Conservation (phyloP, 805 yeast species). For the Nakazawaea peltata region DNA sequence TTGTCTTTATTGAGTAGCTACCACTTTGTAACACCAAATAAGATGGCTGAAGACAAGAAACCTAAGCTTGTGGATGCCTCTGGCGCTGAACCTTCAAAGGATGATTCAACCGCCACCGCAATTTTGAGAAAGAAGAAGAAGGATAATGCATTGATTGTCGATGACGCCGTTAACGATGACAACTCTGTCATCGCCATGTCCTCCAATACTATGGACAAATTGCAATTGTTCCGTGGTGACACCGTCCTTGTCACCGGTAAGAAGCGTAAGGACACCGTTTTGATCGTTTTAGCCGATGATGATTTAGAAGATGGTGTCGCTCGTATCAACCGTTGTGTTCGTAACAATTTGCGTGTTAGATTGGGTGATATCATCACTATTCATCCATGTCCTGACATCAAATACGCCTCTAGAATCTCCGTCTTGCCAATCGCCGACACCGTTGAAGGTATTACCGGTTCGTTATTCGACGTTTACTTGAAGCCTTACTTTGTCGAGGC, state of each 20-base stretch:
- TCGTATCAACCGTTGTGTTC: conserved; percentile 88
- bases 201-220: conserved; percentile 88
- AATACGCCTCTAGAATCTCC: conserved; percentile 90
- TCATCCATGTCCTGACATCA: conserved; percentile 96
- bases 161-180: conserved; percentile 95
- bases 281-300: conserved; percentile 93
- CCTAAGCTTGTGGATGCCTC: conserved; percentile 27
- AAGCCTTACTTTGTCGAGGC: conserved; percentile 99
- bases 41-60: too few relatives aligned
- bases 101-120: conserved; percentile 80
- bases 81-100: conserved; percentile 24
- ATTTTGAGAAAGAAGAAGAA: conserved; percentile 96
- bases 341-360: conserved; percentile 90
- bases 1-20: too few relatives aligned
- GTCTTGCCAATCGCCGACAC: conserved; percentile 97
- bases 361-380: conserved; percentile 87
- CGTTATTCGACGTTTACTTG: conserved; percentile 89
- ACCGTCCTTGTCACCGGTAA: conserved; percentile 96
- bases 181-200: conserved; percentile 95
- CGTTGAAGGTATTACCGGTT: conserved; percentile 95
- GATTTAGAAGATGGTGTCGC: conserved; percentile 95
- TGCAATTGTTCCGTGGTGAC: conserved; percentile 95
- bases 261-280: conserved; percentile 94
- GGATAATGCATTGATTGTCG: conserved; percentile 90
- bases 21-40: too few relatives aligned